Evolutionary conservation across 2,329 filamentous ascomycete genomes (phyloP), one percentile per base, ranked within the genome.

Genomic region (Aureobasidium sp.): DNA sequence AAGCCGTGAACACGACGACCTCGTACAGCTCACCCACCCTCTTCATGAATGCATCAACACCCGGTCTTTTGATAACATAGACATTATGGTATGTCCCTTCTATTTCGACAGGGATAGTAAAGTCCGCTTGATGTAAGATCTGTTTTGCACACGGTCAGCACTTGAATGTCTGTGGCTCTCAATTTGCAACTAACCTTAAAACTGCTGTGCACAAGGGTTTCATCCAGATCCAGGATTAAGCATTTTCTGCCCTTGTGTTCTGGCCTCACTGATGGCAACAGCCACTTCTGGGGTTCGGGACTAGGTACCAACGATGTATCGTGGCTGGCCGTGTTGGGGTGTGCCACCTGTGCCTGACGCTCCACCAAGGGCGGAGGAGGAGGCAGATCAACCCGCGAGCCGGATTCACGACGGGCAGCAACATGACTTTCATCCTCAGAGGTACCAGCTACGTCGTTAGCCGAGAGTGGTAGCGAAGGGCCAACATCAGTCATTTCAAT

Each of bases 71-170:
- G 75, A 99, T 99, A 67, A 99, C 94, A 73, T 99, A 99, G 61
- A 99, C 95, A 71, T 99, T 99, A 78, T 99, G 94, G 73, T 95
- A 97, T 75, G 96, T 95, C 62, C 94, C 94, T 79, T 99, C 94
- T 66, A 99, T 99, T 72, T 99, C 94, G 34, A 99, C 94, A 0
- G 94, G 94, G 72, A 99, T 97, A 6, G 94, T 99, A 73, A 99
- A 97, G 76, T 99, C 94, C 63, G 94, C 94, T 80, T 97, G 93
- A 71, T 97, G 92, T 50, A 99, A 82, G 68, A 97, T 94, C 92
- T 97, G 71, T 23, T n/a, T 29, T 13, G 27, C 12, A n/a, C n/a
- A 8, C 13, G 26, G 44, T 48, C 26, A 50, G 46, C 23, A 20
- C n/a, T 15, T 20, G 52, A 37, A 37, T 8, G 26, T 17, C 27